Conservation (phyloP, 2,329 filamentous ascomycete genomes). For the Aureobasidium mangrovei region DNA sequence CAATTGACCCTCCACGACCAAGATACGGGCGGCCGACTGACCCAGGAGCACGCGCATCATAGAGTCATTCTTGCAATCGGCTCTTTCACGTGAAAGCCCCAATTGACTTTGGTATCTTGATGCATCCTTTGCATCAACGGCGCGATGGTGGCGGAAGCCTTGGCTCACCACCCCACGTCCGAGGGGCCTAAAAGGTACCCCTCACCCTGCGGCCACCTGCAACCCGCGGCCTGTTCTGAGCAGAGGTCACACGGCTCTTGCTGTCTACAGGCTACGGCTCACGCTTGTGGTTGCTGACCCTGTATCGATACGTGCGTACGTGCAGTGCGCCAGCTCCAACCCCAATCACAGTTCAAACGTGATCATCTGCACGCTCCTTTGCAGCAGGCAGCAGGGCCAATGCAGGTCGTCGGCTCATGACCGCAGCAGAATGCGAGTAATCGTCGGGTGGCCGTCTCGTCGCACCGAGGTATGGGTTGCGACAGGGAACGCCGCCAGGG, state of each 20-base stretch:
- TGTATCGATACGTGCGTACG: constrained; percentile 2
- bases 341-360: constrained; percentile 9
- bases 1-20: constrained; percentile 3
- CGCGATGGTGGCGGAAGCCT: constrained; percentile 4
- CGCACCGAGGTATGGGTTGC: neutral
- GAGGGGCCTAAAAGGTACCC: constrained; percentile 1
- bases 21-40: neutral
- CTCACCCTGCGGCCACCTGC: constrained; percentile 6
- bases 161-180: constrained; percentile 3
- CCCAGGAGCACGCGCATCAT: constrained; percentile 1
- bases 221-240: neutral
- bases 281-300: neutral
- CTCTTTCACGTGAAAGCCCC: constrained; percentile 9
- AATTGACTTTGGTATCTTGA: constrained; percentile 13
- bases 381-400: constrained; percentile 8
- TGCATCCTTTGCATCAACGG: constrained; percentile 6
- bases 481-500: constrained; percentile 8
- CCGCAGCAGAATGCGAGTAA: constrained; percentile 4
- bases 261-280: neutral
- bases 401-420: constrained; percentile 13
- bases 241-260: constrained; percentile 7
- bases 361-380: constrained; percentile 13
- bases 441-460: neutral
- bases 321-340: neutral
- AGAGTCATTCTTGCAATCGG: constrained; percentile 1